A percentile compares a stretch with the other conserved stretches of the same genome.
These are phyloP conservation scores for Chalciporus sphaerocephalus DNA, from an alignment of 768 basidiomycete species.

Conservation along the genomic window DNA sequence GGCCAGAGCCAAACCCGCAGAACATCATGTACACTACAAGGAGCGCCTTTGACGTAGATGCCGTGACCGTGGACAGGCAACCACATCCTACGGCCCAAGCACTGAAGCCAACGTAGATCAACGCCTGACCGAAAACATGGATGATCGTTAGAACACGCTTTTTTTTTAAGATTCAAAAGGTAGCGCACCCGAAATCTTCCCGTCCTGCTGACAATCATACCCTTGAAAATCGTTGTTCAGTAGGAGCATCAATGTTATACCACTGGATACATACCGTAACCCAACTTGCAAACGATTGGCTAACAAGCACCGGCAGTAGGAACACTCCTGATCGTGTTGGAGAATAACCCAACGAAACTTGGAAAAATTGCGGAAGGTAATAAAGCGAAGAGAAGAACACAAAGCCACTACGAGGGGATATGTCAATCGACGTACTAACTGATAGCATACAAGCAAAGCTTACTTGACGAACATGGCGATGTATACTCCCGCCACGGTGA, in stretches of 20 bases:
- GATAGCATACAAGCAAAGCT: constrained; percentile 9
- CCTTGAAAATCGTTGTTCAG: constrained; percentile 33
- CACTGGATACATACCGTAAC: constrained; percentile 37
- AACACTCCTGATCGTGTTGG: constrained; percentile 63
- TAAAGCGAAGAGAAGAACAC: constrained; percentile 62
- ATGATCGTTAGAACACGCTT: not conserved
- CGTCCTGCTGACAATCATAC: constrained; percentile 57
- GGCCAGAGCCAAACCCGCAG: constrained; percentile 57
- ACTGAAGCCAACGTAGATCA: constrained; percentile 59
- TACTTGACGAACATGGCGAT: constrained; percentile 67
- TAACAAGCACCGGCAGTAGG: constrained; percentile 63
- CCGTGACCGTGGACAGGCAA: constrained; percentile 58
- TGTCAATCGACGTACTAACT: constrained; percentile 1
- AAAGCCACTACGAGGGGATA: constrained; percentile 40
- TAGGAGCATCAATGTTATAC: not conserved
- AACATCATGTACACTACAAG: constrained; percentile 60
- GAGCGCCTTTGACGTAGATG: constrained; percentile 42
- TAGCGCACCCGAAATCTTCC: constrained; percentile 53
- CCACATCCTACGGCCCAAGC: constrained; percentile 71
- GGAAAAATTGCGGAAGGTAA: constrained; percentile 74
- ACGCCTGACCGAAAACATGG: constrained; percentile 35
- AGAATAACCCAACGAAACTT: constrained; percentile 62
- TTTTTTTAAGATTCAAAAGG: not conserved
- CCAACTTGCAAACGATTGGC: constrained; percentile 58
- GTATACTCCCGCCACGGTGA: constrained; percentile 65